Base-by-base conservation (phyloP, 169 alveolate genomes). In the Hepatocystis sp. region DNA sequence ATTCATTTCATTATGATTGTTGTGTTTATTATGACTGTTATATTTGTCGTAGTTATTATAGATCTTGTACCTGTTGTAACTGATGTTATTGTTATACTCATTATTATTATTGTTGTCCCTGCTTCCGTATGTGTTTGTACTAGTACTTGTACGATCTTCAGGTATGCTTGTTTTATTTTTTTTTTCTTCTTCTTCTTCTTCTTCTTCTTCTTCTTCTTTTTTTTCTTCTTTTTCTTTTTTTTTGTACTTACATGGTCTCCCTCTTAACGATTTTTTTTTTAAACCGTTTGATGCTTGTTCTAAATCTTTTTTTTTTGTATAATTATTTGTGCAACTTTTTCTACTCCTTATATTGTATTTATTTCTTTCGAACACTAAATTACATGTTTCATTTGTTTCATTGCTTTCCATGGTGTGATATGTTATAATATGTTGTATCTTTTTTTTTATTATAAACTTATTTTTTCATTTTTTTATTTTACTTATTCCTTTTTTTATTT, bases 251-350 rank as follows among this genome's bases (percentile, higher is more conserved):
- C 84, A 65, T 4, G 84, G 47, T 15, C n/a, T n/a, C n/a, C n/a
- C n/a, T n/a, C n/a, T n/a, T n/a, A 65, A 25, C 4, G 84, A 65
- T n/a, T 61, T 46, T 5, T 76, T 84, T 7, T 27, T 53, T 13
- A 2, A 7, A 10, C 49, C 23, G 60, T 51, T 46, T 10, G 46
- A 34, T 15, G 10, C 27, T 8, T 5, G 39, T 30, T 42, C 60
- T 8, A 58, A 39, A 47, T 63, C 84, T 36, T 71, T 55, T 64
- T 78, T 63, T 11, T 32, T 32, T 85, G 66, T 28, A 47, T 56
- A n/a, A 21, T 60, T 25, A 11, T 39, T 66, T 19, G 53, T 15
- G 19, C 52, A 17, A 44, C 46, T 34, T 47, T 88, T 42, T 66
- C 30, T 53, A 44, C 88, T 13, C 25, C 71, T 39, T 58, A 46